Conservation (phyloP, 108 stramenopile genomes). For the Nannochloropsis oceanica region DNA sequence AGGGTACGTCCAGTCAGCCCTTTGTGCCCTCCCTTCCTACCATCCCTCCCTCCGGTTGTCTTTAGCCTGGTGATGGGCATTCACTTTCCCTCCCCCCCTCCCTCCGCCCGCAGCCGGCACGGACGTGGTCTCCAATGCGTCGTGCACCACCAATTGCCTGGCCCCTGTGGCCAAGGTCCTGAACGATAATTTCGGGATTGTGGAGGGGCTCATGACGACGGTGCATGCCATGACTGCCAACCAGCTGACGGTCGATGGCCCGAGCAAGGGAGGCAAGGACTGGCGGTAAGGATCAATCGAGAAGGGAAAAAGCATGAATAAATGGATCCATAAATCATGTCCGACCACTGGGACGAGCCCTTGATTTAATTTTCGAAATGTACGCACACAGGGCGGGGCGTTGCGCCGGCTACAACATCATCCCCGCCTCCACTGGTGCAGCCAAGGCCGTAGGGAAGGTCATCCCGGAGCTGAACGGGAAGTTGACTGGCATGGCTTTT, state of each 20-base stretch:
- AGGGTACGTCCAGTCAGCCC: not conserved
- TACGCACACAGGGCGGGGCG: constrained; percentile 20
- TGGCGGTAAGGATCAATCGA: not conserved
- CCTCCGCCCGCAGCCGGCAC: not conserved
- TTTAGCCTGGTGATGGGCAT: too few species aligned
- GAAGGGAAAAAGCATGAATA: not conserved
- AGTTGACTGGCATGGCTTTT: too few species aligned
- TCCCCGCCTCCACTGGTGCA: constrained; percentile 42
- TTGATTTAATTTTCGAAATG: not conserved
- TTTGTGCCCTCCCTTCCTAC: too few species aligned
- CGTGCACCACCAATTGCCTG: constrained; percentile 45
- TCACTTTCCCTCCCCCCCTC: too few species aligned
- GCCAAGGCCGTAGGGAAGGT: constrained; percentile 46
- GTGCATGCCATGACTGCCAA: constrained; percentile 45
- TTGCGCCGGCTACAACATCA: constrained; percentile 40
- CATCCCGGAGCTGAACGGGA: constrained; percentile 33
- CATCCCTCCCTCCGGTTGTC: too few species aligned
- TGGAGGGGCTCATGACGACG: constrained; percentile 45
- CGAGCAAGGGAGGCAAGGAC: constrained; percentile 57
- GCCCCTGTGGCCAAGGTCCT: constrained; percentile 42
- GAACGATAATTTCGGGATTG: constrained; percentile 44
- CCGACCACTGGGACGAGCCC: not conserved
- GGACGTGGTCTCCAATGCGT: constrained; percentile 41
- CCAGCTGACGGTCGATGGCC: constrained; percentile 44
- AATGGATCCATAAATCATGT: not conserved